Evolutionary conservation across 2,329 filamentous ascomycete species (phyloP).

Genomic region (Scedosporium minutisporum): DNA sequence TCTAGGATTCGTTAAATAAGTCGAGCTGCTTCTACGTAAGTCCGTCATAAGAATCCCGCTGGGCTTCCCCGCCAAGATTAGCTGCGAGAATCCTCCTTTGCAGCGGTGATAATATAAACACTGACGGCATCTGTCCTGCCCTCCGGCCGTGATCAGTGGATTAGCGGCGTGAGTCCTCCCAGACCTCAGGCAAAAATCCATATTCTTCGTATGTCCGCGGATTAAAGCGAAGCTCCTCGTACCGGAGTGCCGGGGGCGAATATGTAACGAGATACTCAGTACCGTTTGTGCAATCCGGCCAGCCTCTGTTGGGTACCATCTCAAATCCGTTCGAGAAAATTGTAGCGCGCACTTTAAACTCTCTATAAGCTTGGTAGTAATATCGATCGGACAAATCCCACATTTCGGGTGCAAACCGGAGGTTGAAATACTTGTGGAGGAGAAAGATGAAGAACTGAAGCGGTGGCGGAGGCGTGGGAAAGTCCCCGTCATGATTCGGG

Average conservation of each 20-base stretch:
- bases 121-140: too few species aligned
- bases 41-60: too few species aligned
- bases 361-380: neutral
- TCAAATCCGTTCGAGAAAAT: neutral
- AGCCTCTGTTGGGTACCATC: neutral
- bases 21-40: too few species aligned
- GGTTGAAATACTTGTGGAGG: neutral
- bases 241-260: neutral
- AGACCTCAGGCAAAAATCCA: too few species aligned
- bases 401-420: neutral
- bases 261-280: neutral
- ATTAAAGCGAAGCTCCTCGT: neutral
- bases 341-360: neutral
- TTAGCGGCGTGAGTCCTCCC: too few species aligned
- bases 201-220: neutral
- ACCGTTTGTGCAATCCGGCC: neutral
- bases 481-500: neutral
- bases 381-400: neutral
- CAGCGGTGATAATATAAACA: too few species aligned
- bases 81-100: too few species aligned
- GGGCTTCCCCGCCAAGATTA: too few species aligned
- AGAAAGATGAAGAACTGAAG: neutral
- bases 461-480: neutral
- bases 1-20: too few species aligned
- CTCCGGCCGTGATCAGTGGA: too few species aligned